Evolutionary conservation across 495 filamentous ascomycete genomes (phyloP).

Genomic region (Penicillium bialowiezense): DNA sequence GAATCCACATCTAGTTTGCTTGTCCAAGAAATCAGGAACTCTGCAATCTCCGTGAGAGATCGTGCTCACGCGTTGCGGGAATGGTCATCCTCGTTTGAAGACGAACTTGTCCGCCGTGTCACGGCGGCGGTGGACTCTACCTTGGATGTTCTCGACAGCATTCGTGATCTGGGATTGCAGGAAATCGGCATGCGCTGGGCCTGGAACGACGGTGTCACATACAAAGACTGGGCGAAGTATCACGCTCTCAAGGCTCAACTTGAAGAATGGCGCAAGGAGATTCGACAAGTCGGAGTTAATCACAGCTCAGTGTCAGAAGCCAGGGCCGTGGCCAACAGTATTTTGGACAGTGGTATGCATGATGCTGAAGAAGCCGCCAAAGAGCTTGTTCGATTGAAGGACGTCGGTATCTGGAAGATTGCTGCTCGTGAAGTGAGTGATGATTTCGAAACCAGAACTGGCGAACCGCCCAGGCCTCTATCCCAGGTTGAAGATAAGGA

Average conservation of each 20-base stretch:
- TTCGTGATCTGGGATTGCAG: conserved; percentile 84
- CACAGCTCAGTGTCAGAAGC: conserved; percentile 73
- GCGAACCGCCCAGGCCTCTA: conserved; percentile 46
- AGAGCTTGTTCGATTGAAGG: conserved; percentile 80
- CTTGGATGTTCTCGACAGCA: conserved; percentile 75
- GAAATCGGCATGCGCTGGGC: conserved; percentile 98
- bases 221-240: conserved; percentile 94
- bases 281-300: conserved; percentile 65
- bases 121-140: conserved; percentile 75
- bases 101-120: conserved; percentile 65
- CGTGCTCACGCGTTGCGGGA: conserved; percentile 76
- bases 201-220: conserved; percentile 91
- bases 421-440: conserved; percentile 69
- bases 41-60: conserved; percentile 73
- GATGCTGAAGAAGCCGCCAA: conserved; percentile 77
- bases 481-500: conserved; percentile 38
- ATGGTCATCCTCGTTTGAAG: conserved; percentile 74
- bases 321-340: conserved; percentile 60
- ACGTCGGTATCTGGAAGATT: conserved; percentile 83
- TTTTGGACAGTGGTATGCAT: conserved; percentile 75
- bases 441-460: conserved; percentile 63
- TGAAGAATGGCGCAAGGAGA: conserved; percentile 78
- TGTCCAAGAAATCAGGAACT: conserved; percentile 59
- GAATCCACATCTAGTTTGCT: conserved; percentile 64
- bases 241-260: conserved; percentile 80